phyloP scores from a whole-genome alignment of 1,139 yeast genomes.

The Pichia norvegensis region DNA sequence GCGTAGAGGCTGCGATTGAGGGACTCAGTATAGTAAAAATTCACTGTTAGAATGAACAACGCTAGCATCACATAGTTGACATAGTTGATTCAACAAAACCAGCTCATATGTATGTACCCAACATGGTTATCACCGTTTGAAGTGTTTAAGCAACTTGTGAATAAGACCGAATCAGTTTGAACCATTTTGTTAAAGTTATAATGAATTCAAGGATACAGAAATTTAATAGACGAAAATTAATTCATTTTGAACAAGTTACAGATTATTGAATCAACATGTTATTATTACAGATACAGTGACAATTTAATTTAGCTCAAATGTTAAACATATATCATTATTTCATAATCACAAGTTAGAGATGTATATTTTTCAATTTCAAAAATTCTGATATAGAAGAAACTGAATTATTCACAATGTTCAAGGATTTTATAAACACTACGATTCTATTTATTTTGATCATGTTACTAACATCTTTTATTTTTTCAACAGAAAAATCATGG shows the following conservation, averaged over 20 bases:
- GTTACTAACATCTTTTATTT: neutral
- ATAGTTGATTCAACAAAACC: neutral
- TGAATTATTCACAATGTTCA: neutral
- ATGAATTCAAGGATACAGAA: too few relatives aligned
- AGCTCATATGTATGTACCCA: slow-evolving; percentile 2
- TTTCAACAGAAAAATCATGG: slow-evolving; percentile 44
- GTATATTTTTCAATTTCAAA: too few relatives aligned
- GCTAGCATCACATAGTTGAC: neutral
- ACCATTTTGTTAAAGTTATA: too few relatives aligned
- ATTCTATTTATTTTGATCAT: neutral
- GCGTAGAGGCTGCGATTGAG: neutral
- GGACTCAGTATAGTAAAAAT: neutral
- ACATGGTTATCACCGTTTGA: neutral
- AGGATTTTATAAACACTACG: neutral
- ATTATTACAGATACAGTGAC: too few relatives aligned
- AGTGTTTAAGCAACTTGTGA: neutral
- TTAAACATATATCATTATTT: too few relatives aligned
- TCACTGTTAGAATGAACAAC: neutral
- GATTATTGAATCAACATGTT: too few relatives aligned
- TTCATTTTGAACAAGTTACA: too few relatives aligned
- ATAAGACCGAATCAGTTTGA: neutral
- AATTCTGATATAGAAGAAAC: too few relatives aligned
- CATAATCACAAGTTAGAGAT: too few relatives aligned
- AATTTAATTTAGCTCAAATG: too few relatives aligned
- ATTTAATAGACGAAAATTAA: too few relatives aligned